phyloP scores from a whole-genome alignment of 192 early-diverging fungal genomes.

The Coemansia sp. region DNA sequence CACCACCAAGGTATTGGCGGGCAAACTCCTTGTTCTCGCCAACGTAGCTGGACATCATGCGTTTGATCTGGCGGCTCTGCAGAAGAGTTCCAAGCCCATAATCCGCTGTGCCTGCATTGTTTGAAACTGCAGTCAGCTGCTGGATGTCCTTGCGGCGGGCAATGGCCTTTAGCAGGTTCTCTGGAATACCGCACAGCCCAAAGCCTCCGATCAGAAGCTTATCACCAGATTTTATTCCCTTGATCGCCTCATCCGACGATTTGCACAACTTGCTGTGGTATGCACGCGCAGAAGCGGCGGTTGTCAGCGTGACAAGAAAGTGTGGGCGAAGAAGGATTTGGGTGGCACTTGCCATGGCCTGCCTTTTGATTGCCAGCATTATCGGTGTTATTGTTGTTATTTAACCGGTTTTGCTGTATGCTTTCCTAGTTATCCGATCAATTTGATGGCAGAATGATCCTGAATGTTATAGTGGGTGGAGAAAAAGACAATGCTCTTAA shows the following conservation, averaged over 20 bases:
- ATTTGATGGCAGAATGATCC: no score
- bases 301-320: slow-evolving; percentile 19
- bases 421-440: no score
- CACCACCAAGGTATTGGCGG: slow-evolving; percentile 76
- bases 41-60: slow-evolving; percentile 77
- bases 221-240: slow-evolving; percentile 59
- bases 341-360: slow-evolving; percentile 28
- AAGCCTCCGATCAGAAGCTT: slow-evolving; percentile 72
- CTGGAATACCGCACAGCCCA: slow-evolving; percentile 79
- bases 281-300: slow-evolving; percentile 23
- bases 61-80: slow-evolving; percentile 71
- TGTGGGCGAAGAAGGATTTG: slow-evolving; percentile 31
- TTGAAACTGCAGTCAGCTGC: slow-evolving; percentile 71
- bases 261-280: slow-evolving; percentile 59
- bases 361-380: slow-evolving; percentile 46
- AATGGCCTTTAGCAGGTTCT: slow-evolving; percentile 71
- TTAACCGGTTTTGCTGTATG: background rate
- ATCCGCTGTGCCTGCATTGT: slow-evolving; percentile 75
- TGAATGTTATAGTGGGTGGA: no score
- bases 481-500: no score
- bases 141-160: slow-evolving; percentile 61
- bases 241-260: slow-evolving; percentile 64
- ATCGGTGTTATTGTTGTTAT: background rate
- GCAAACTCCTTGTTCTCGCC: slow-evolving; percentile 84
- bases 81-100: slow-evolving; percentile 71